phyloP scores from a whole-genome alignment of 345 rosid genomes.

The Jatropha curcas region DNA sequence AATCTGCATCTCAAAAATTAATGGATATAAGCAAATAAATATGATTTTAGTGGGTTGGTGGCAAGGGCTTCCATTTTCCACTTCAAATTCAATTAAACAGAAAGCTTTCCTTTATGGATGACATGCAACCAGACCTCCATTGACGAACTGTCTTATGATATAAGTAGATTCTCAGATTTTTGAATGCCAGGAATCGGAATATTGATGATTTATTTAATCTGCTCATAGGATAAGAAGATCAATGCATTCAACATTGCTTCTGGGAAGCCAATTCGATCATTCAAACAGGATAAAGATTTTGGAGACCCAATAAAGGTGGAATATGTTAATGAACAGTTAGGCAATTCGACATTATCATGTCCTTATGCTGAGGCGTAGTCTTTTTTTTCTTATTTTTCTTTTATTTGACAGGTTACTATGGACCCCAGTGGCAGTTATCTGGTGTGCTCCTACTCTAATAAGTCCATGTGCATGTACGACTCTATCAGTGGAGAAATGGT shows the following conservation, averaged over 20 bases:
- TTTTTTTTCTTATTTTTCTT: too few species aligned
- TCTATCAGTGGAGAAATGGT: conserved; percentile 64
- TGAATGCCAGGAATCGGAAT: conserved; percentile 8
- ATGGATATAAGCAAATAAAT: conserved; percentile 3
- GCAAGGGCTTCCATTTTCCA: conserved; percentile 8
- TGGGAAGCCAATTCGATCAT: conserved; percentile 69
- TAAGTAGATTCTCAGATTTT: conserved; percentile 4
- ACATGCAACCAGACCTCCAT: conserved; percentile 1
- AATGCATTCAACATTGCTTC: conserved; percentile 55
- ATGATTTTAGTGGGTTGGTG: background rate
- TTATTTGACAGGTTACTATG: conserved; percentile 69
- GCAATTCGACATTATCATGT: conserved; percentile 18
- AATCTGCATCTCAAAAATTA: conserved; percentile 20
- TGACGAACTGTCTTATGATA: background rate
- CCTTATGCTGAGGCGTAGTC: conserved; percentile 24
- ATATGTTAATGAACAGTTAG: conserved; percentile 18
- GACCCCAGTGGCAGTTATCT: conserved; percentile 81
- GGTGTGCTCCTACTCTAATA: conserved; percentile 73
- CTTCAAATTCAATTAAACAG: conserved; percentile 7
- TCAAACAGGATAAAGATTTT: conserved; percentile 67
- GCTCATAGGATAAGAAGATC: conserved; percentile 74
- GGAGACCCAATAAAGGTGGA: conserved; percentile 81
- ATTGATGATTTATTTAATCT: conserved; percentile 16
- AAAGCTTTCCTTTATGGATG: background rate
- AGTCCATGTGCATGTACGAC: conserved; percentile 66